These are phyloP conservation scores for Sutorius australiensis DNA, from an alignment of 768 basidiomycete genomes.

Conservation along the genomic window DNA sequence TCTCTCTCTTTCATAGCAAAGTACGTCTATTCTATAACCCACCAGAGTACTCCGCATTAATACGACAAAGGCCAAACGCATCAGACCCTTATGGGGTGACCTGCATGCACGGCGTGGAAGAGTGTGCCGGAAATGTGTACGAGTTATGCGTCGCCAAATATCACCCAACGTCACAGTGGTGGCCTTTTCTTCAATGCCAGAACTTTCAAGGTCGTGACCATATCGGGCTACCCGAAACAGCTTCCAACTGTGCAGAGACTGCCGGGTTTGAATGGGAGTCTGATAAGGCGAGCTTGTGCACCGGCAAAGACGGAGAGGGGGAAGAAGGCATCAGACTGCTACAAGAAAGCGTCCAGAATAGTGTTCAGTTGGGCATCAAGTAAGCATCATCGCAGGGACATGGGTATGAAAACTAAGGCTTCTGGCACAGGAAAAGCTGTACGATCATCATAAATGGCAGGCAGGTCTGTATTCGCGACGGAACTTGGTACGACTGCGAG, in stretches of 20 bases:
- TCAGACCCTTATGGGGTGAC: slow-evolving; percentile 71
- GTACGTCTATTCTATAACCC: slow-evolving; percentile 42
- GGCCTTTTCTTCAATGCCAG: slow-evolving; percentile 80
- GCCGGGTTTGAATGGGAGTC: slow-evolving; percentile 67
- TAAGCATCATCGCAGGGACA: slow-evolving; percentile 32
- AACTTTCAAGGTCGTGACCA: slow-evolving; percentile 58
- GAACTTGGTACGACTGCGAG: slow-evolving; percentile 75
- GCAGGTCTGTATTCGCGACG: slow-evolving; percentile 73
- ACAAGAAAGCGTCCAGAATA: slow-evolving; percentile 49
- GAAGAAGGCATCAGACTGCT: slow-evolving; percentile 64
- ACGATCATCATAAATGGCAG: slow-evolving; percentile 73
- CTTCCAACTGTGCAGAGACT: slow-evolving; percentile 59
- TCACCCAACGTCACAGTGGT: slow-evolving; percentile 57
- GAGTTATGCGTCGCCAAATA: slow-evolving; percentile 77
- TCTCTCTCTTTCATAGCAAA: slow-evolving; percentile 69
- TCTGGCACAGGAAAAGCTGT: slow-evolving; percentile 67
- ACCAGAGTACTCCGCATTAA: slow-evolving; percentile 10
- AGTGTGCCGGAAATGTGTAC: slow-evolving; percentile 88
- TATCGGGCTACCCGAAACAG: slow-evolving; percentile 64
- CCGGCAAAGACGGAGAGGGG: slow-evolving; percentile 57
- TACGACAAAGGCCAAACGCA: slow-evolving; percentile 48
- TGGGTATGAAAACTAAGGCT: slow-evolving; percentile 6
- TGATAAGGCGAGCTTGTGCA: slow-evolving; percentile 53
- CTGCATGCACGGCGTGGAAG: slow-evolving; percentile 76
- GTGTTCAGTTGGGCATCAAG: slow-evolving; percentile 52